Evolutionary conservation across 2,329 filamentous ascomycete genomes (phyloP), one percentile per base, ranked within the genome.

Genomic region (Septoria linicola): DNA sequence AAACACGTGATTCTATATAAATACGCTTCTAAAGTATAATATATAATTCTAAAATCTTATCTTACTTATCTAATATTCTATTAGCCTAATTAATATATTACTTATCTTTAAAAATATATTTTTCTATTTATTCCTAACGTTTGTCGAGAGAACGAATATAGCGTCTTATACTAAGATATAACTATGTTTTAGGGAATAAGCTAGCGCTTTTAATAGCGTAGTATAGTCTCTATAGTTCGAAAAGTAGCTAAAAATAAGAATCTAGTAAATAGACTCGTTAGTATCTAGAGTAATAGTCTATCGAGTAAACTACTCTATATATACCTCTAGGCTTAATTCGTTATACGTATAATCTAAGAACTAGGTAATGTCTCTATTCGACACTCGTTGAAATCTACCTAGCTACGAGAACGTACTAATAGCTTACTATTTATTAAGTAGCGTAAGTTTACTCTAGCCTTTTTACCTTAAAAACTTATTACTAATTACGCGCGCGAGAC

Each of bases 161-260:
- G 31, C 31, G 31, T 34, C 31, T 34, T 34, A 13, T 34, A 34
- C n/a, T 6, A 13, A 4, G 4, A 34, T 13, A 6, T 13, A 4
- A 34, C n/a, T 34, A 13, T 13, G 31, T 23, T 42, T 34, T 11
- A 63, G 37, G 14, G 58, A 49, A 8, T 14, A 20, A 16, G 49
- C 58, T 23, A 63, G 49, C 4, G 14, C 45, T 17, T 39, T 13
- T 3, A 63, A 41, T 16, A 63, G 30, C 7, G 41, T 47, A 10
- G 36, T 47, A 7, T 55, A 21, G 34, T 61, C 59, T n/a, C 60
- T 47, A 6, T 57, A 43, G 41, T 57, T 59, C 39, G 59, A 59
- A 43, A 63, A 59, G 37, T 63, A 59, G 34, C 51, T 55, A 49
- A 63, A 63, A 19, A 63, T 53, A 20, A 63, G 27, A 8, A 55